Conservation (phyloP, 345 rosid genomes). For the Cardamine resedifolia region DNA sequence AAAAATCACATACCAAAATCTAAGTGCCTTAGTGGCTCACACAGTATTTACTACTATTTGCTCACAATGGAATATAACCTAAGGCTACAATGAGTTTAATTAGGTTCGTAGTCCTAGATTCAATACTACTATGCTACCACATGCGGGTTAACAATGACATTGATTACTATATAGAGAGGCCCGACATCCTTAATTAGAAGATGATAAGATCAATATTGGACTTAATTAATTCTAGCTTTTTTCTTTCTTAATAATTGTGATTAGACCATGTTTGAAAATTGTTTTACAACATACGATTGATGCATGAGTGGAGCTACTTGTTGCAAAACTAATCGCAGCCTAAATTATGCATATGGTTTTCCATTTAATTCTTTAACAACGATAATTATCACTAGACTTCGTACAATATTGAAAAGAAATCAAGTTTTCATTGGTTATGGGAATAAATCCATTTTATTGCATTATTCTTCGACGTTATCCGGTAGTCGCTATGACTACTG, state of each 20-base stretch:
- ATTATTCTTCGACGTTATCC: constrained; percentile 12
- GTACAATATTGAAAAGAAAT: not conserved
- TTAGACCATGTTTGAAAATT: constrained; percentile 13
- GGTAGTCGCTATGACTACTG: constrained; percentile 7
- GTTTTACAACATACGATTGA: constrained; percentile 8
- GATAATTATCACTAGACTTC: not conserved
- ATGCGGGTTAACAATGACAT: not conserved
- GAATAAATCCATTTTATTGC: constrained; percentile 5
- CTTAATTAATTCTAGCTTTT: not conserved
- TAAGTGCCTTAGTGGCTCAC: not conserved
- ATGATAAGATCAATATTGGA: constrained; percentile 6
- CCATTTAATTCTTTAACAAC: not conserved
- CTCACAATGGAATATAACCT: not conserved
- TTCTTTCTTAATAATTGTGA: constrained; percentile 12
- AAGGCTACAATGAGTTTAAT: not conserved
- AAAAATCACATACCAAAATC: not conserved
- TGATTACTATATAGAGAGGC: not conserved
- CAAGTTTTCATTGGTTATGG: constrained; percentile 1
- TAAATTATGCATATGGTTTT: not conserved
- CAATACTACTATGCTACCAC: not conserved
- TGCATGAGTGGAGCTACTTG: constrained; percentile 1
- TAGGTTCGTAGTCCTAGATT: not conserved
- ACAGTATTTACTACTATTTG: not conserved
- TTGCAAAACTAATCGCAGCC: constrained; percentile 4
- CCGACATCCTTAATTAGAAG: not conserved